phyloP scores from a whole-genome alignment of 352 stramenopile genomes.

The Globisporangium recalcitrans region DNA sequence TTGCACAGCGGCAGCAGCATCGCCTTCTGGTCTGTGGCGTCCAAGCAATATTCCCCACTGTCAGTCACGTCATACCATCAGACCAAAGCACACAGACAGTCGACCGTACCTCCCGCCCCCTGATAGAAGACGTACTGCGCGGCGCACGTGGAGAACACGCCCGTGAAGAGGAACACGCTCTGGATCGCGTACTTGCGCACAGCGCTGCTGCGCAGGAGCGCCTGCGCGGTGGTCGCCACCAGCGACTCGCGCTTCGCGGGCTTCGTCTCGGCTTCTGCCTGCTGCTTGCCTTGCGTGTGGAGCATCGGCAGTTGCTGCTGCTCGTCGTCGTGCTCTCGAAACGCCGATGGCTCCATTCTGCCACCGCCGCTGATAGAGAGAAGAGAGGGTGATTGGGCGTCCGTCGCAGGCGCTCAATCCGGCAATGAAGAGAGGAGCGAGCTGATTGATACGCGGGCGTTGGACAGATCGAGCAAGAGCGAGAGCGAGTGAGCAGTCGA shows the following conservation, averaged over 20 bases:
- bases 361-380: not conserved
- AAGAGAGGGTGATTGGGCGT: too few species aligned
- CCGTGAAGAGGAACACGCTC: conserved; percentile 73
- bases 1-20: conserved; percentile 86
- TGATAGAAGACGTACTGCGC: conserved; percentile 85
- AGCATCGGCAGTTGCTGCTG: not conserved
- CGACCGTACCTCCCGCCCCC: conserved; percentile 28
- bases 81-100: not conserved
- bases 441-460: too few species aligned
- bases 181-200: conserved; percentile 29
- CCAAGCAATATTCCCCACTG: not conserved
- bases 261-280: too few species aligned
- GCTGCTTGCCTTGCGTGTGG: not conserved
- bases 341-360: conserved; percentile 3
- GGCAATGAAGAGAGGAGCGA: too few species aligned
- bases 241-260: not conserved
- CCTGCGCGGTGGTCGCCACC: not conserved
- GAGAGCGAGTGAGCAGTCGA: too few species aligned
- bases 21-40: conserved; percentile 50
- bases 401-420: too few species aligned
- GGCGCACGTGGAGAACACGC: conserved; percentile 80
- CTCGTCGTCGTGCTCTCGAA: not conserved
- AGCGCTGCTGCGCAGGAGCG: not conserved
- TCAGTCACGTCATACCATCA: not conserved
- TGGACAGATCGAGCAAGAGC: too few species aligned